Conservation (phyloP, 768 basidiomycete genomes). For the Lactarius sp. region DNA sequence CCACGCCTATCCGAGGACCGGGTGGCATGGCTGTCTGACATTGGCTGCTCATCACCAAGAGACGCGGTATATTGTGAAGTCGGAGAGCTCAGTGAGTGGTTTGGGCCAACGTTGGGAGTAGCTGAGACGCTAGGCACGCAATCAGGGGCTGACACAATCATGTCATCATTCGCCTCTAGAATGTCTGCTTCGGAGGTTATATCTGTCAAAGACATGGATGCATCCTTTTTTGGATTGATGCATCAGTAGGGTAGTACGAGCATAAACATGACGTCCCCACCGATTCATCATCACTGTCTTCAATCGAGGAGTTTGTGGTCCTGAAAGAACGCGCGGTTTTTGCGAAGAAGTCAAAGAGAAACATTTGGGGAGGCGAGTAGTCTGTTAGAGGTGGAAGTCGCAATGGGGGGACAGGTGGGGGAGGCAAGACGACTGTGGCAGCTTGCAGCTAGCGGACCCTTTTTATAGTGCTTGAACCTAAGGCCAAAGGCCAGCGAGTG, state of each 20-base stretch:
- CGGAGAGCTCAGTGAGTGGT: background rate
- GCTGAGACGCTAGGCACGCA: background rate
- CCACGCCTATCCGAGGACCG: background rate
- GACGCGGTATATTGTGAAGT: background rate
- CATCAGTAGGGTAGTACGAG: background rate
- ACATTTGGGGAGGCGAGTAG: background rate
- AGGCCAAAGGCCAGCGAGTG: background rate
- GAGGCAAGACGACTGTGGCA: background rate
- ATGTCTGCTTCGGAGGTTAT: background rate
- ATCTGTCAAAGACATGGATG: background rate
- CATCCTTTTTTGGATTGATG: conserved; percentile 5
- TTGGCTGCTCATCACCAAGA: background rate
- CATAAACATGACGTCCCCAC: background rate
- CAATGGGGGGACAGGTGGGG: background rate
- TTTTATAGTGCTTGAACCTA: background rate
- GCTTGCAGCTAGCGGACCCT: background rate
- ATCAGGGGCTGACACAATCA: background rate
- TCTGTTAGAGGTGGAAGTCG: background rate
- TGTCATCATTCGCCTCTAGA: background rate
- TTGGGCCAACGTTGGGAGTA: no score
- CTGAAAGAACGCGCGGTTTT: conserved; percentile 6
- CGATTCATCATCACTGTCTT: conserved; percentile 15
- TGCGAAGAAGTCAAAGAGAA: conserved; percentile 4
- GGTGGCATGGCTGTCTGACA: background rate
- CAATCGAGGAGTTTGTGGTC: background rate